A percentile compares a stretch with the other conserved stretches of the same genome.
These are phyloP conservation scores for Sporothrix brunneoviolacea DNA, from an alignment of 2,329 filamentous ascomycete genomes.

Conservation along the genomic window DNA sequence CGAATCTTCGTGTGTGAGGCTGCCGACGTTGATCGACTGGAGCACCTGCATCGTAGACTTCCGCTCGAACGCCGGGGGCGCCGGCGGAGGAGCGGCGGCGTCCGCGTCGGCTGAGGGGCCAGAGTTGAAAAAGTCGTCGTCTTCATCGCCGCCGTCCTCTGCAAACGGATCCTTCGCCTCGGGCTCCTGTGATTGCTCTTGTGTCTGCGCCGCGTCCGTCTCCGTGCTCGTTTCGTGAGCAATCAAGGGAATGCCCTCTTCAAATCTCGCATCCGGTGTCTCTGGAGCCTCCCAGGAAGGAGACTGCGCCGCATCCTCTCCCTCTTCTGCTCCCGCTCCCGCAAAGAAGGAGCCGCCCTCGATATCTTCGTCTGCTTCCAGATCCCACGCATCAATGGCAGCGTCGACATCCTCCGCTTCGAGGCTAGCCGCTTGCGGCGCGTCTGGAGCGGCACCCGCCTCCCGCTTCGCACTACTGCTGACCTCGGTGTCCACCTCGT, in stretches of 20 bases:
- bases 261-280: constrained; percentile 53
- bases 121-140: constrained; percentile 59
- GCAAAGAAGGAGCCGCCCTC: constrained; percentile 11
- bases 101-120: constrained; percentile 28
- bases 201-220: background rate
- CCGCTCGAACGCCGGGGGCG: constrained; percentile 7
- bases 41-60: constrained; percentile 48
- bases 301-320: constrained; percentile 30
- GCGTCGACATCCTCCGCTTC: background rate
- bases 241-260: constrained; percentile 63
- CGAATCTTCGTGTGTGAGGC: constrained; percentile 20
- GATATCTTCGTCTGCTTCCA: background rate
- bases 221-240: constrained; percentile 26
- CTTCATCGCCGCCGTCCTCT: constrained; percentile 46
- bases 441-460: background rate
- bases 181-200: background rate
- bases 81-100: background rate
- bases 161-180: constrained; percentile 28
- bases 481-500: constrained; percentile 44
- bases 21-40: constrained; percentile 37
- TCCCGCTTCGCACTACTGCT: constrained; percentile 36
- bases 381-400: constrained; percentile 5
- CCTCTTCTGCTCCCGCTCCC: constrained; percentile 32
- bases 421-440: background rate
- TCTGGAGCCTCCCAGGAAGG: constrained; percentile 31